Evolutionary conservation across 768 basidiomycete species (phyloP).

Genomic region (Russula abietina): DNA sequence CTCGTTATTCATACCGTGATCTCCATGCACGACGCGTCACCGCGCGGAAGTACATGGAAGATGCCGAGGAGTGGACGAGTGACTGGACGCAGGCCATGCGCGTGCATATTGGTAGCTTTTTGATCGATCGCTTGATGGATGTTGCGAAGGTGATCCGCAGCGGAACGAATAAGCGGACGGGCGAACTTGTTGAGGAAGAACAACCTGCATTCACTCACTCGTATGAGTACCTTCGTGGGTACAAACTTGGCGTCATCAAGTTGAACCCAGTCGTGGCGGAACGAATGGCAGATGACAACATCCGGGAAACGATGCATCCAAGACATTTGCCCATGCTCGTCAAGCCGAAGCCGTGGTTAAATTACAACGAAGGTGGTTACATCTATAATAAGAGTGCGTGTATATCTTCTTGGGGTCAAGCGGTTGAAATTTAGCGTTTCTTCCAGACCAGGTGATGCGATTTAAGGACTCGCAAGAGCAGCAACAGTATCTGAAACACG

Average conservation of each 20-base stretch:
- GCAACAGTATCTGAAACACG: slow-evolving; percentile 65
- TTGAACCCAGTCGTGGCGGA: slow-evolving; percentile 77
- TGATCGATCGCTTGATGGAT: slow-evolving; percentile 81
- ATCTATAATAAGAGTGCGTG: slow-evolving; percentile 66
- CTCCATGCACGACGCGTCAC: slow-evolving; percentile 60
- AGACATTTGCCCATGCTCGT: slow-evolving; percentile 95
- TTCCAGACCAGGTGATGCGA: slow-evolving; percentile 71
- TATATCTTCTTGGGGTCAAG: neutral
- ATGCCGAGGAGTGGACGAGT: slow-evolving; percentile 67
- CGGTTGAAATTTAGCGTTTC: slow-evolving; percentile 7
- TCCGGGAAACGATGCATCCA: slow-evolving; percentile 74
- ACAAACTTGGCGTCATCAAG: slow-evolving; percentile 87
- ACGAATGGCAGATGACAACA: slow-evolving; percentile 65
- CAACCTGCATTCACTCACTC: slow-evolving; percentile 90
- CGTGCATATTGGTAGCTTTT: slow-evolving; percentile 71
- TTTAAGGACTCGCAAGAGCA: slow-evolving; percentile 90
- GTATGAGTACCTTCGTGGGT: slow-evolving; percentile 91
- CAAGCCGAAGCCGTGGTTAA: slow-evolving; percentile 82
- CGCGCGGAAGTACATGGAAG: slow-evolving; percentile 57
- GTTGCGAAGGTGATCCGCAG: slow-evolving; percentile 69
- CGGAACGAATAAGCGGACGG: slow-evolving; percentile 50
- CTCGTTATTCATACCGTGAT: slow-evolving; percentile 51
- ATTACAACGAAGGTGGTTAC: slow-evolving; percentile 75
- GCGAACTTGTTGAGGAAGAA: slow-evolving; percentile 59
- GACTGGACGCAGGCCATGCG: slow-evolving; percentile 78